Conservation (phyloP, 2,329 filamentous ascomycete species). For the Diaporthe vaccinii region DNA sequence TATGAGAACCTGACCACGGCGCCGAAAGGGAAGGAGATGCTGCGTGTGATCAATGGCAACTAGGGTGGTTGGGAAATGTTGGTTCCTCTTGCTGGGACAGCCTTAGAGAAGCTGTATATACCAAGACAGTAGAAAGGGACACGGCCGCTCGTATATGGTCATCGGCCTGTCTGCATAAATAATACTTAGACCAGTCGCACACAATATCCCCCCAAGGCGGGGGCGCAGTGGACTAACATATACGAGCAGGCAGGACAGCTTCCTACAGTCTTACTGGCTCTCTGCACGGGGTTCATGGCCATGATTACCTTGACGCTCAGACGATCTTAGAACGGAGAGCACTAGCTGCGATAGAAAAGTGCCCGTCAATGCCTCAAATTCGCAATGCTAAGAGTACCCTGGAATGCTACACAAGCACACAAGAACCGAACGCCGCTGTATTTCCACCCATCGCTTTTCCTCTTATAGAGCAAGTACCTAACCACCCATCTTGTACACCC, state of each 20-base stretch:
- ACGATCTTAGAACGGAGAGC: not conserved
- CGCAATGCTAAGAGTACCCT: slow-evolving; percentile 39
- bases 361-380: slow-evolving; percentile 24
- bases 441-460: slow-evolving; percentile 30
- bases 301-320: not conserved
- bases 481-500: not conserved
- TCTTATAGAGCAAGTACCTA: not conserved
- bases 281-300: not conserved
- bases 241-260: not conserved
- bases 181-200: not conserved
- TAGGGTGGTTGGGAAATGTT: not conserved
- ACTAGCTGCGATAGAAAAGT: not conserved
- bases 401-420: slow-evolving; percentile 38
- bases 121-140: not conserved
- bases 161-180: not conserved
- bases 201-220: not conserved
- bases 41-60: slow-evolving; percentile 69
- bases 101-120: not conserved
- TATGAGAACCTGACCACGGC: slow-evolving; percentile 87
- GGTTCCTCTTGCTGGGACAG: not conserved
- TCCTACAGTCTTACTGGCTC: not conserved
- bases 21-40: slow-evolving; percentile 80
- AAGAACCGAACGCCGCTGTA: slow-evolving; percentile 36
- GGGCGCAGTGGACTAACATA: not conserved
- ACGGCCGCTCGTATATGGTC: not conserved